A percentile compares a stretch with the other conserved stretches of the same genome.
Conservation (phyloP, 2,329 filamentous ascomycete genomes). For the Xylariaceae sp. region DNA sequence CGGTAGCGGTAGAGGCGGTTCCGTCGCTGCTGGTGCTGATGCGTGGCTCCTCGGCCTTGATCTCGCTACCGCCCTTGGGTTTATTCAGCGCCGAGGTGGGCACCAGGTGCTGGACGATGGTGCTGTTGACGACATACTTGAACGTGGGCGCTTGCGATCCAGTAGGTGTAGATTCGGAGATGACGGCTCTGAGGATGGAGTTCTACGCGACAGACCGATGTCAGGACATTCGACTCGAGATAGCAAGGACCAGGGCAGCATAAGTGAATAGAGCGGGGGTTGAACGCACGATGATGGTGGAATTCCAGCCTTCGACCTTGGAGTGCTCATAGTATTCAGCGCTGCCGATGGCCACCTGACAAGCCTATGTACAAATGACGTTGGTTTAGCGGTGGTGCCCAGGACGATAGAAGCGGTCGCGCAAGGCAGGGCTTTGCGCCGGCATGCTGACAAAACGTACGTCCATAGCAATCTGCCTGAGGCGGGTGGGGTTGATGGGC, state of each 20-base stretch:
- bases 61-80: slow-evolving; percentile 47
- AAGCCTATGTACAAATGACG: slow-evolving; percentile 57
- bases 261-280: background rate
- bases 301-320: slow-evolving; percentile 85
- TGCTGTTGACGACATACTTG: slow-evolving; percentile 98
- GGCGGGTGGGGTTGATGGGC: slow-evolving; percentile 71
- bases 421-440: background rate
- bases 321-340: slow-evolving; percentile 82
- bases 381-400: slow-evolving; percentile 14
- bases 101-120: slow-evolving; percentile 90
- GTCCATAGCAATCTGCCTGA: slow-evolving; percentile 82
- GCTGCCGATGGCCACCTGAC: slow-evolving; percentile 69
- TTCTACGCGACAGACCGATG: slow-evolving; percentile 47
- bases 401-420: slow-evolving; percentile 1
- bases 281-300: slow-evolving; percentile 76
- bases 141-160: slow-evolving; percentile 59
- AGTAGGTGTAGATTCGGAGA: slow-evolving; percentile 65
- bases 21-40: slow-evolving; percentile 53
- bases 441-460: slow-evolving; percentile 45
- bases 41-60: slow-evolving; percentile 46
- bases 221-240: background rate
- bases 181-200: slow-evolving; percentile 71
- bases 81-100: slow-evolving; percentile 63
- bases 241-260: slow-evolving; percentile 11
- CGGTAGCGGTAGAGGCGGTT: slow-evolving; percentile 41